Evolutionary conservation across 176 grass and related monocot species (phyloP).

Genomic region (Tillandsia leiboldiana): DNA sequence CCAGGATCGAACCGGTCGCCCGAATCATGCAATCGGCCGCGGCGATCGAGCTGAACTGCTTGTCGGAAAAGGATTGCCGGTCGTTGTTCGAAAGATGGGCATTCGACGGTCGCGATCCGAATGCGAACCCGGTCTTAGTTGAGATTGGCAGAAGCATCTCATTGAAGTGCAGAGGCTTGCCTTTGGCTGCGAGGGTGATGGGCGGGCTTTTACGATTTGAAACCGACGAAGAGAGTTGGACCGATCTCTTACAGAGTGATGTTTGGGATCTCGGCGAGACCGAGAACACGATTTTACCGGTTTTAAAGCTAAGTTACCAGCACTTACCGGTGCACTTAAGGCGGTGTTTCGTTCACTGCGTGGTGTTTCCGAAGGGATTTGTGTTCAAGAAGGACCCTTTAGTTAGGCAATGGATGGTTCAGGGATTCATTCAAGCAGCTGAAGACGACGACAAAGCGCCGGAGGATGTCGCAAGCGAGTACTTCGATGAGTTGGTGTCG

Average conservation of each 20-base stretch:
- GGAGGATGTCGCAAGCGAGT: conserved; percentile 16
- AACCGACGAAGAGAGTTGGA: conserved; percentile 23
- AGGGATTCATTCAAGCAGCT: conserved; percentile 14
- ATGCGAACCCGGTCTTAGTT: not conserved
- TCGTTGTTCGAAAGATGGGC: conserved; percentile 23
- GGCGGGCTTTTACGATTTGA: conserved; percentile 21
- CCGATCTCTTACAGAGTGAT: conserved; percentile 19
- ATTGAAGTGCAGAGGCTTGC: conserved; percentile 25
- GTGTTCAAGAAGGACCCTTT: conserved; percentile 11
- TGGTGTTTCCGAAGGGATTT: conserved; percentile 30
- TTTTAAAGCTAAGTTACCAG: conserved; percentile 3
- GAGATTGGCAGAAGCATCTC: conserved; percentile 24
- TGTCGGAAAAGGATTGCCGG: conserved; percentile 26
- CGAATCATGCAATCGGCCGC: conserved; percentile 13
- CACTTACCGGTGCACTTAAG: conserved; percentile 20
- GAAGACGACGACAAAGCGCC: not conserved
- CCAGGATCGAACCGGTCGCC: conserved; percentile 18
- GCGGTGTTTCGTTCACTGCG: conserved; percentile 24
- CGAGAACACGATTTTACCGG: not conserved
- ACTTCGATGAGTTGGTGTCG: conserved; percentile 27
- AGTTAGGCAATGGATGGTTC: conserved; percentile 25
- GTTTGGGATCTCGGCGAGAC: conserved; percentile 23
- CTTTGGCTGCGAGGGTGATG: conserved; percentile 27
- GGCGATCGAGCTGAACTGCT: conserved; percentile 6
- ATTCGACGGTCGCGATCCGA: conserved; percentile 17